Evolutionary conservation across 768 basidiomycete species (phyloP), one percentile per base, ranked within the genome.

Genomic region (Kwoniella heveanensis): DNA sequence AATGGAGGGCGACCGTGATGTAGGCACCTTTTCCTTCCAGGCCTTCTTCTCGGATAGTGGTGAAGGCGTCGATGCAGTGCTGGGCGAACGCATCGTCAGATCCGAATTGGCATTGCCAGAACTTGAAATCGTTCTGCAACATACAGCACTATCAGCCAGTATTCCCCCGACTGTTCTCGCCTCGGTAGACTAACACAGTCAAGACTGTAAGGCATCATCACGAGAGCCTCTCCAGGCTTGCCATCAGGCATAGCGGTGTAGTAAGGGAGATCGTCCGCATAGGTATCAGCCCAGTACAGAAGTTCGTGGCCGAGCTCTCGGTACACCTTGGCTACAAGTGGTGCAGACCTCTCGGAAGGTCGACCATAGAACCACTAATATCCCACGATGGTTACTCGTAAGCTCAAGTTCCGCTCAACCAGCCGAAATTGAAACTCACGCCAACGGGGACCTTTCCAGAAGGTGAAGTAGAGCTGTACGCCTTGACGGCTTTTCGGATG

Each of bases 211-310:
- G 74, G 74, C 63, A 71, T 66, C 58, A 76, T 67, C 19, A 76
- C 55, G 15, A 76, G 60, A 19, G 61, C 65, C 36, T 75, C 61
- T 1, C 65, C 62, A 22, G 51, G 17, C 24, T 59, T 57, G 6
- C 63, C 63, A 12, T 66, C 67, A 1, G 73, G 73, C 63, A 64
- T 65, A 4, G 49, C 15, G 0, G 59, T 62, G 67, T 70, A 76
- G 65, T 73, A 68, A 7, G 74, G 74, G 4, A 76, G 52, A 54
- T 76, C 74, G 57, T 75, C 73, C 44, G 69, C 72, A 46, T 72
- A 74, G 8, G 73, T 62, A 49, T 74, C 73, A 0, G 68, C 60
- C 66, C 56, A 69, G 37, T 55, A 64, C n/a, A 70, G 68, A 9
- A 74, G 58, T 54, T 72, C 68, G 49, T 67, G 71, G 22, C 71